Evolutionary conservation across 2,329 filamentous ascomycete genomes (phyloP).

Genomic region (Cercospora citrullina): DNA sequence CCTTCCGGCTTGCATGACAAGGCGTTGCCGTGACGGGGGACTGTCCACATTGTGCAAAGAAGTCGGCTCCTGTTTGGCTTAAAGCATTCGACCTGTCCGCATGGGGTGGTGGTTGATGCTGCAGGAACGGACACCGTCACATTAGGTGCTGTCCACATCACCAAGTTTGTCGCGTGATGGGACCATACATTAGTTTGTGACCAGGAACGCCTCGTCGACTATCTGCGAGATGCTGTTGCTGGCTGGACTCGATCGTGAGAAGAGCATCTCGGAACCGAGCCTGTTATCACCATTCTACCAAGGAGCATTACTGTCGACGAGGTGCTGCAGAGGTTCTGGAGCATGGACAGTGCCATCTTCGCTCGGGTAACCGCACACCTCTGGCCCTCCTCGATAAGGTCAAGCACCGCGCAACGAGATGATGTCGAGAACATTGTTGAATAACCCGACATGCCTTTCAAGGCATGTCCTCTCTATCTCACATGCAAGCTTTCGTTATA

Average conservation of each 20-base stretch:
- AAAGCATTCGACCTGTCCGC: not conserved
- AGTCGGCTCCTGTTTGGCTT: not conserved
- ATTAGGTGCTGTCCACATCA: constrained; percentile 9
- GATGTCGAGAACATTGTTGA: not conserved
- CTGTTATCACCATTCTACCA: not conserved
- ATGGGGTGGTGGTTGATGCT: not conserved
- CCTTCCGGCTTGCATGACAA: constrained; percentile 7
- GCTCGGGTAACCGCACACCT: not conserved
- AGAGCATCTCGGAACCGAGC: not conserved
- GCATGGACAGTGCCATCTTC: not conserved
- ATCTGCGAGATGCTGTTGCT: not conserved
- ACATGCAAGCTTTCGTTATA: constrained; percentile 4
- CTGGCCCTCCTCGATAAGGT: not conserved
- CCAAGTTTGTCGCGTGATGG: constrained; percentile 9
- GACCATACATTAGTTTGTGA: constrained; percentile 9
- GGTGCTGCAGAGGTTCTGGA: not conserved
- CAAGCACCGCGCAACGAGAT: not conserved
- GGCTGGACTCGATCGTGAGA: not conserved
- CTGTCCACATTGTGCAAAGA: constrained; percentile 1
- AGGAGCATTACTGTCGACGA: not conserved
- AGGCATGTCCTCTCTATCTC: not conserved
- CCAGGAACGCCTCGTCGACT: not conserved
- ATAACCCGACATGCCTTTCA: not conserved
- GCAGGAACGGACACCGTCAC: constrained; percentile 13
- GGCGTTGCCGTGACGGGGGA: not conserved